Base-by-base conservation (phyloP, 2,329 filamentous ascomycete genomes). In the Paraphaeosphaeria sporulosa region DNA sequence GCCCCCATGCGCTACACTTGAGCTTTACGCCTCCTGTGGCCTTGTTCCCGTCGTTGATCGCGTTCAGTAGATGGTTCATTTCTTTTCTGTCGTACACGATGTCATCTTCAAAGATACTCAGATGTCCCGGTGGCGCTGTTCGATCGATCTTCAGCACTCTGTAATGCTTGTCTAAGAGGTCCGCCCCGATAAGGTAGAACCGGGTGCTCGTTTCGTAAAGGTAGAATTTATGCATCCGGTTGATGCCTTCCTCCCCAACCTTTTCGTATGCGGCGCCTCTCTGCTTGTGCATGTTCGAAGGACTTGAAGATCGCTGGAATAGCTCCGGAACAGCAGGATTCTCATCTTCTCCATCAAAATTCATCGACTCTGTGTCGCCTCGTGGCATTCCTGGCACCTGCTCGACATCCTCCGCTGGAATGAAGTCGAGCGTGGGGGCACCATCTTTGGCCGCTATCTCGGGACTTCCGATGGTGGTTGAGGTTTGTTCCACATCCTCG, bases 91-190 rank as follows among this genome's bases (percentile, higher is more conserved):
- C 93, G 79, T 99, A 99, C 4, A 97, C 87, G 68, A 94, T 96
- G 72, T 96, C 95, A 81, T 99, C 95, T 77, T 99, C 95, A 15
- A 90, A 91, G 68, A 99, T 89, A 70, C 86, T 91, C 62, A 98
- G 82, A 71, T 94, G 92, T 65, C 84, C 91, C 72, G 85, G 86
- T 67, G 94, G 91, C 30, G 90, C 89, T 5, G 92, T 97, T 48
- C 95, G 89, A 75, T 98, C 94, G 69, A 99, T 96, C 78, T 98
- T 97, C 73, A 99, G 81, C 58, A 99, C 93, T 54, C 94, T 89
- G 78, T 95, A 98, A 27, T 91, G 88, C 71, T 87, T 90, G 77
- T 98, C 95, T 67, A 93, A 89, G 58, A 97, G 88, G 75, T 99
- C 95, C 54, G 92, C 91, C 15, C 95, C 95, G 19, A 98, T 93